Evolutionary conservation across 2,329 filamentous ascomycete species (phyloP).

Genomic region (Talaromyces sp.): DNA sequence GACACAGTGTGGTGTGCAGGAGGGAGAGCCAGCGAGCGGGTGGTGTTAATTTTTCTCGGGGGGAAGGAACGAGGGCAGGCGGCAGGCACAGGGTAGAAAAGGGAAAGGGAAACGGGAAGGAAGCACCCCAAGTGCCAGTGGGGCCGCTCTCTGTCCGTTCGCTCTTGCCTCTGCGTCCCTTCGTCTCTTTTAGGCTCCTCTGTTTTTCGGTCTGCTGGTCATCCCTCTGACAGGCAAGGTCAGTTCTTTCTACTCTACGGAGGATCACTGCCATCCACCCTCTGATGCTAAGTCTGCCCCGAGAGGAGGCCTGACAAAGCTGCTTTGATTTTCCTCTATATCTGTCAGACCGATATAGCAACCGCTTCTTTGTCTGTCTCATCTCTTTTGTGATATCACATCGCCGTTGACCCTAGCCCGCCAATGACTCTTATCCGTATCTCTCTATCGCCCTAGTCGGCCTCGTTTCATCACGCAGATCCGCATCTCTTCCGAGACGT

Average conservation of each 20-base stretch:
- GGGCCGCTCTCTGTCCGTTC: not conserved
- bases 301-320: not conserved
- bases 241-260: not conserved
- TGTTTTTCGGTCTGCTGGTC: not conserved
- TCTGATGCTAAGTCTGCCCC: not conserved
- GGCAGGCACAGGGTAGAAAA: slow-evolving; percentile 3
- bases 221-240: not conserved
- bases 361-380: not conserved
- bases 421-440: not conserved
- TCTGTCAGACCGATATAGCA: not conserved
- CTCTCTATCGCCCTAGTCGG: not conserved
- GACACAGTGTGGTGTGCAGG: not conserved
- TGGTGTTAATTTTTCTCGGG: slow-evolving; percentile 8
- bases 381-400: not conserved
- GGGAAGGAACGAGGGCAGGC: slow-evolving; percentile 11
- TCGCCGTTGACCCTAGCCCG: not conserved
- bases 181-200: not conserved
- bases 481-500: slow-evolving; percentile 4
- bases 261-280: not conserved
- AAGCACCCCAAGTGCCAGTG: slow-evolving; percentile 8
- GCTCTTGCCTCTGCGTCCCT: not conserved
- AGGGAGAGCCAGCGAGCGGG: not conserved
- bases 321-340: not conserved
- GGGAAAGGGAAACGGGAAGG: not conserved
- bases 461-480: slow-evolving; percentile 5